Conservation (phyloP, 2,329 filamentous ascomycete genomes). For the Talaromyces sp. region DNA sequence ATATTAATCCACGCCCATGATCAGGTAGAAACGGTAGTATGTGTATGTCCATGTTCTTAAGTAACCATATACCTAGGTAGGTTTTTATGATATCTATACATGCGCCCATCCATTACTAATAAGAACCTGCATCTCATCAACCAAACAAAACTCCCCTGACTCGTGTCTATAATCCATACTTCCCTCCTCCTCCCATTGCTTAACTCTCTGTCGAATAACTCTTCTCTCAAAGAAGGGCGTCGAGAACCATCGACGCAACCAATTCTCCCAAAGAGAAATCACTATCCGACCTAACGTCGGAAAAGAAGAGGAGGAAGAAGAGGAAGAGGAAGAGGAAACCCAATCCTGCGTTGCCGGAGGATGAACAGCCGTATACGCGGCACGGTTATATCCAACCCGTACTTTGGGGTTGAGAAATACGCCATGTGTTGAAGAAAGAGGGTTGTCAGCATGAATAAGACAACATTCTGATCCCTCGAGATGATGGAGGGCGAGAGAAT, state of each 20-base stretch:
- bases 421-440: conserved; percentile 43
- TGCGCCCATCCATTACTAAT: conserved; percentile 56
- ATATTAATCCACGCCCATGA: no score
- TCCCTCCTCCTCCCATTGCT: conserved; percentile 25
- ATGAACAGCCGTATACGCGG: conserved; percentile 48
- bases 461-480: conserved; percentile 55
- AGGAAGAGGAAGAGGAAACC: background rate
- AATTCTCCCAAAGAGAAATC: conserved; percentile 51
- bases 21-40: no score
- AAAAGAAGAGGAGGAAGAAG: background rate
- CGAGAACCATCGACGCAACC: conserved; percentile 46
- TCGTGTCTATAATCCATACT: conserved; percentile 7
- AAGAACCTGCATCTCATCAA: conserved; percentile 59
- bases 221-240: conserved; percentile 27
- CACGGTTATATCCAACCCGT: conserved; percentile 58
- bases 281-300: conserved; percentile 49
- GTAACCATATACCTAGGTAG: no score
- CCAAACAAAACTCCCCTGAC: conserved; percentile 48
- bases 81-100: conserved; percentile 41
- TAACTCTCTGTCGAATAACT: conserved; percentile 31
- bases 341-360: conserved; percentile 28
- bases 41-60: no score
- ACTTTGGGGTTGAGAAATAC: conserved; percentile 67
- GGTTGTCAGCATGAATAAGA: conserved; percentile 65
- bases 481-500: conserved; percentile 52